These are phyloP conservation scores for Acanthamoeba rhysodes DNA, from an alignment of 208 protist genomes.

Conservation along the genomic window DNA sequence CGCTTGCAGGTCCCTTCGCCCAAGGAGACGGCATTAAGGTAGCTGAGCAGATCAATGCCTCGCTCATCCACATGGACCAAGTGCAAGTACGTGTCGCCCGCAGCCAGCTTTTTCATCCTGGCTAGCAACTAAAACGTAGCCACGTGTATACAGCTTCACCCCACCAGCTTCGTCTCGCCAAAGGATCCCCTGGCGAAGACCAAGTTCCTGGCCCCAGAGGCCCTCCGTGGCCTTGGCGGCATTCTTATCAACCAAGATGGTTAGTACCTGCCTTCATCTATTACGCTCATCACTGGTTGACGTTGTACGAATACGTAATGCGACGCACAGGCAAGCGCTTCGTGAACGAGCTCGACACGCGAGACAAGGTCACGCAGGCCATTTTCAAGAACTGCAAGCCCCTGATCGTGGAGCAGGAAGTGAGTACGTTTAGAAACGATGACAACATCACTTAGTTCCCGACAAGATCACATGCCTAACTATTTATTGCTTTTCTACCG, in stretches of 20 bases:
- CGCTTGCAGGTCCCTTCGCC: conserved; percentile 62
- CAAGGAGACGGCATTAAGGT: conserved; percentile 81
- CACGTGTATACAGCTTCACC: conserved; percentile 91
- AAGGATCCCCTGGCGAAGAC: conserved; percentile 92
- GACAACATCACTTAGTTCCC: no score
- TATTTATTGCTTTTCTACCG: no score
- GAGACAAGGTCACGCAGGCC: conserved; percentile 95
- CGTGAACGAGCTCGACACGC: conserved; percentile 96
- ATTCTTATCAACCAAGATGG: conserved; percentile 95
- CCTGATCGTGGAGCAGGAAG: not conserved
- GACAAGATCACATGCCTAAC: no score
- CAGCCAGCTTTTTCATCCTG: not conserved
- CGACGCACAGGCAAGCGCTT: conserved; percentile 90
- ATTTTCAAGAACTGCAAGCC: conserved; percentile 89
- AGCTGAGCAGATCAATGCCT: conserved; percentile 83
- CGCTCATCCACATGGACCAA: conserved; percentile 95
- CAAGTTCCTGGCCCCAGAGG: conserved; percentile 97
- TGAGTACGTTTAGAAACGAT: not conserved
- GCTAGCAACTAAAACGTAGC: not conserved
- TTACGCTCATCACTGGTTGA: no score
- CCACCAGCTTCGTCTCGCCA: conserved; percentile 96
- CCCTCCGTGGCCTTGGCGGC: conserved; percentile 95
- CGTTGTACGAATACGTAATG: not conserved
- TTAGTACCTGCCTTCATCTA: not conserved
- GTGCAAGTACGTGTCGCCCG: conserved; percentile 90